Evolutionary conservation across 805 yeast genomes (phyloP).

Genomic region (Candida khao-thaluensis): DNA sequence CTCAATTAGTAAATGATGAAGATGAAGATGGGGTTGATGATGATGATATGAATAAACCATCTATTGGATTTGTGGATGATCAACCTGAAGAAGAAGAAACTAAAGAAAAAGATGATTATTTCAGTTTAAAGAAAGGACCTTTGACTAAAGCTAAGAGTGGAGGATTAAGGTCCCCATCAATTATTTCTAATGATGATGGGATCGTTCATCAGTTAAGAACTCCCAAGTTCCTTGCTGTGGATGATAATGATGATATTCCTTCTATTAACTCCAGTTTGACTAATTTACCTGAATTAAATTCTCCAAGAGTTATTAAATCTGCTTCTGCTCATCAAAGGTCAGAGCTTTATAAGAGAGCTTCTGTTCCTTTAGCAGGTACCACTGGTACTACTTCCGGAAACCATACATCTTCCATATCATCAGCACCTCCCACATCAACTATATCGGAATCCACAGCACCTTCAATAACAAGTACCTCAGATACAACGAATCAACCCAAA

Average conservation of each 20-base stretch:
- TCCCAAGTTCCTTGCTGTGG: slow-evolving; percentile 32
- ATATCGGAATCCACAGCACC: not conserved
- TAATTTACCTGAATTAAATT: slow-evolving; percentile 11
- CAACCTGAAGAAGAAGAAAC: slow-evolving; percentile 15
- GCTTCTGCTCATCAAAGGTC: slow-evolving; percentile 8
- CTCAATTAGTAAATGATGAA: slow-evolving; percentile 66
- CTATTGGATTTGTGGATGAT: slow-evolving; percentile 59
- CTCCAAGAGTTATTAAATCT: slow-evolving; percentile 4
- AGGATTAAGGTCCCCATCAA: slow-evolving; percentile 29
- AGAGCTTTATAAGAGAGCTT: slow-evolving; percentile 7
- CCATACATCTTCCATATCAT: not conserved
- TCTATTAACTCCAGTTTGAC: slow-evolving; percentile 15
- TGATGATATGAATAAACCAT: slow-evolving; percentile 55
- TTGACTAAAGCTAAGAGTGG: slow-evolving; percentile 4
- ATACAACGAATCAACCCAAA: not conserved
- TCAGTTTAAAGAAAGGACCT: slow-evolving; percentile 14
- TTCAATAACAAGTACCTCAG: not conserved
- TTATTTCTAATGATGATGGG: slow-evolving; percentile 36
- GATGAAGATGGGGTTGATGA: slow-evolving; percentile 51
- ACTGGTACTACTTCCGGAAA: not conserved
- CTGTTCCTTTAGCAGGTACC: not conserved
- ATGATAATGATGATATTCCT: slow-evolving; percentile 19
- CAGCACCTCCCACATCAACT: not conserved
- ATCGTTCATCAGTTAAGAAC: slow-evolving; percentile 35
- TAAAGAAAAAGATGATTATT: slow-evolving; percentile 15